Conservation (phyloP, 2,329 filamentous ascomycete species). For the Bipolaris gigantea region DNA sequence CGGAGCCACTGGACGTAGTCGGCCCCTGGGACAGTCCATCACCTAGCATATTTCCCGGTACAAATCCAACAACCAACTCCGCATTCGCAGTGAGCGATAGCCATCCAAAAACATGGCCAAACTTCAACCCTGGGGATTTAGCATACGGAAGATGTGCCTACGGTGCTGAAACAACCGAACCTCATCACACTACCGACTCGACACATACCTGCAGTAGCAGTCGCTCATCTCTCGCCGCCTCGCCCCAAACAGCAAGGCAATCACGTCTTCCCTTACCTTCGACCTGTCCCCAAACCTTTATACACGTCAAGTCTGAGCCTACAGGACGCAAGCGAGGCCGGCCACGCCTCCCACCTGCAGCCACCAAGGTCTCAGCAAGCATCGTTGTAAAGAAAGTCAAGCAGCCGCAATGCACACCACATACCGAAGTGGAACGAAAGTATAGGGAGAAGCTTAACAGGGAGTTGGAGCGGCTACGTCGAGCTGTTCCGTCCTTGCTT, state of each 20-base stretch:
- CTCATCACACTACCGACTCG: not conserved
- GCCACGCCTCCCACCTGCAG: conserved; percentile 5
- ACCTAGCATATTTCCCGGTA: not conserved
- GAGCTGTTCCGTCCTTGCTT: conserved; percentile 25
- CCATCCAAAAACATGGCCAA: not conserved
- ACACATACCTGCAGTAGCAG: not conserved
- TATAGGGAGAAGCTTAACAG: conserved; percentile 28
- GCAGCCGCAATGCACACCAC: conserved; percentile 16
- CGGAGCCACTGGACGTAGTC: not conserved
- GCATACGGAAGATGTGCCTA: not conserved
- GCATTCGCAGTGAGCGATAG: not conserved
- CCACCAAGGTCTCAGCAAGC: not conserved
- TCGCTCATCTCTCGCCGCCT: not conserved
- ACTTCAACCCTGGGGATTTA: not conserved
- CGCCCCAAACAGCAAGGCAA: not conserved
- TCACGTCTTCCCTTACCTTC: not conserved
- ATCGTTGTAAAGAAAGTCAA: not conserved
- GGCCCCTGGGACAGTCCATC: not conserved
- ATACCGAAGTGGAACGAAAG: conserved; percentile 26
- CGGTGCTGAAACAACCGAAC: not conserved
- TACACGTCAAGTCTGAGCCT: conserved; percentile 1
- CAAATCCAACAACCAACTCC: not conserved
- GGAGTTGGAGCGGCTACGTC: conserved; percentile 28
- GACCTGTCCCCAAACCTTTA: not conserved
- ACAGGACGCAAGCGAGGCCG: conserved; percentile 9